These are phyloP conservation scores for Mycotypha africana DNA, from an alignment of 371 early-diverging fungal genomes.

Conservation along the genomic window DNA sequence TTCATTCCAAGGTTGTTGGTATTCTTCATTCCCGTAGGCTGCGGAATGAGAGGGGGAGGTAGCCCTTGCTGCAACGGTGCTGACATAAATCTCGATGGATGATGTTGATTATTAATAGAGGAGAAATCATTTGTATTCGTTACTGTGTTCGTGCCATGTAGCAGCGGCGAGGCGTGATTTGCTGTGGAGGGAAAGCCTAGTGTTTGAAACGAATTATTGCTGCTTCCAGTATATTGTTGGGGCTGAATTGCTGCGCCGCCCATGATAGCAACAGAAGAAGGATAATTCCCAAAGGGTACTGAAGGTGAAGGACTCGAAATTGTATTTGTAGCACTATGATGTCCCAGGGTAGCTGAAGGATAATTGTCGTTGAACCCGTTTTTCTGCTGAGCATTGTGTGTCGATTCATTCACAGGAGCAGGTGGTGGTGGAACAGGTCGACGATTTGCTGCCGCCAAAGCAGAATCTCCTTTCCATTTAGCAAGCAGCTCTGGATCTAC, in stretches of 20 bases:
- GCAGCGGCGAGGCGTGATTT: too few species aligned
- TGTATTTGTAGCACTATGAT: neutral
- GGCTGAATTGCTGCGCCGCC: too few species aligned
- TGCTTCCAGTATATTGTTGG: neutral
- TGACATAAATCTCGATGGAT: slow-evolving; percentile 2
- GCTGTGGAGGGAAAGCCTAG: slow-evolving; percentile 8
- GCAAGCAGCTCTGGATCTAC: slow-evolving; percentile 30
- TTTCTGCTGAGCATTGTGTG: slow-evolving; percentile 12
- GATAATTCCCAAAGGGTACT: too few species aligned
- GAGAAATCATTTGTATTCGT: slow-evolving; percentile 1
- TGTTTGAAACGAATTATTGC: neutral
- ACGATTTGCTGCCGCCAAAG: slow-evolving; percentile 11
- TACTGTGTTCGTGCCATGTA: too few species aligned
- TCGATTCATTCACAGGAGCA: neutral
- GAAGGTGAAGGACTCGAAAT: too few species aligned
- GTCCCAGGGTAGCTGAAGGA: slow-evolving; percentile 9
- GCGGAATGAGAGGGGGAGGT: slow-evolving; percentile 22
- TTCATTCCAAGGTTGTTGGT: neutral
- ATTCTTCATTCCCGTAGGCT: slow-evolving; percentile 3
- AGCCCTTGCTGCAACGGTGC: slow-evolving; percentile 19
- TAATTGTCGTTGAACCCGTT: slow-evolving; percentile 14
- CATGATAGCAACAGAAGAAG: neutral
- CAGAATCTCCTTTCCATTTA: slow-evolving; percentile 26
- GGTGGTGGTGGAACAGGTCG: slow-evolving; percentile 14
- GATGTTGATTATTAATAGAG: slow-evolving; percentile 11